Base-by-base conservation (phyloP, 768 basidiomycete genomes). In the Russula olivacea region DNA sequence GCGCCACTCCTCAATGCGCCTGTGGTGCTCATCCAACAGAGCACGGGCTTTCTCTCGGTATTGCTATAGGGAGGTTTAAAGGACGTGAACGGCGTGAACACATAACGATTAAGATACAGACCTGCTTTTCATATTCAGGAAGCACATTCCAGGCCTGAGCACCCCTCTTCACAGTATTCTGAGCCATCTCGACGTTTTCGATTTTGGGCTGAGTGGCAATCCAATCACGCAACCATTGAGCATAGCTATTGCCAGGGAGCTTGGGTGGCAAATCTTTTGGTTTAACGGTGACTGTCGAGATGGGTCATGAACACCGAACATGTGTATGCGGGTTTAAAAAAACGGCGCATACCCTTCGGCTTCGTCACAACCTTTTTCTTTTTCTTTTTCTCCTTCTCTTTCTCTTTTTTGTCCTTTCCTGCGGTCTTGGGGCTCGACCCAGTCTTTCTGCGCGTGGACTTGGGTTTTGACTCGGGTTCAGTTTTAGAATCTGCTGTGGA, bases 41-140 rank as follows among this genome's bases (percentile, higher is more conserved):
- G 1, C 12, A n/a, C 30, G 23, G 1, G 0, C 2, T 17, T 64
- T 62, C 43, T 65, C 61, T 25, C 14, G 34, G 32, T 58, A 63
- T 48, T 2, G 61, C 64, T 65, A 23, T 32, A 12, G 25, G 19
- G 17, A 38, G 9, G 19, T 30, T 57, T 12, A 60, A 36, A 47
- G 17, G 12, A 40, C 17, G 34, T 25, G n/a, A 55, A 25, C 7
- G 12, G 34, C 17, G 34, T 25, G n/a, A 55, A 25, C 7, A 48
- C 19, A 2, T 19, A 19, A n/a, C 5, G 3, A 32, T 15, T 28
- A 40, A 2, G 1, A 40, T 10, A 57, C 48, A 41, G n/a, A 66
- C 67, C 58, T 63, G 52, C 30, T 66, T 68, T 9, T 66, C 67
- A 56, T 54, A 0, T 1, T 68, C 66, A 28, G 66, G 21, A 21